Base-by-base conservation (phyloP, 306 rosid genomes). In the Cyamopsis tetragonoloba region DNA sequence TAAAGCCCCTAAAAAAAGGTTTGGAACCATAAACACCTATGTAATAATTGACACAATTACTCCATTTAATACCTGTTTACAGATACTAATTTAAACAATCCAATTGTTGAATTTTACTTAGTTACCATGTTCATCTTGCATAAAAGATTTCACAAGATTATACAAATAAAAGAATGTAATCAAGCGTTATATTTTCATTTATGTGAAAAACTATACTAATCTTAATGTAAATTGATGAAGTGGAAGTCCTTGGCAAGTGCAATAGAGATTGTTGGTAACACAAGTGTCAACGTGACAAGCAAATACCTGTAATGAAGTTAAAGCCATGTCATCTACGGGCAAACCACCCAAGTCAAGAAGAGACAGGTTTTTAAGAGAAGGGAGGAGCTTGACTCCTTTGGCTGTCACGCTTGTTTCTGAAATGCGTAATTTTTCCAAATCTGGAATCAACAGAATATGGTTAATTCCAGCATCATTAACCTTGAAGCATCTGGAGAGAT, bases 271-370 rank as follows among this genome's bases (percentile, higher is more conserved):
- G 1, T 22, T 3, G 12, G 0, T 1, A 20, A 15, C 41, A 15
- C 30, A 11, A 43, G 24, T 26, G 13, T 46, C 2, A 46, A 26
- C 4, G 38, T 11, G 11, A 19, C 22, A 46, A n/a, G 4, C 24
- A 0, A 46, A 44, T 61, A 88, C 98, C 93, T 78, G 89, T n/a
- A 93, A 80, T 1, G 87, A 83, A 67, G 51, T 71, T 55, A 93
- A 58, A 8, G 88, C 54, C 17, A 12, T 70, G 70, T 93, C 97
- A 67, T 91, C 90, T 5, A 89, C 86, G 6, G 87, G 96, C 37
- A 92, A 85, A 71, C 96, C 98, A 51, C 98, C 98, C 77, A 89
- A 83, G 72, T 89, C 93, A 48, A 92, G 90, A 68, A 84, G 74
- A 44, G 75, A 68, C 85, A 92, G 79, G 67, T 74, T 74, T 63